Conservation (phyloP, 192 early-diverging fungal species). For the Coemansia sp. region DNA sequence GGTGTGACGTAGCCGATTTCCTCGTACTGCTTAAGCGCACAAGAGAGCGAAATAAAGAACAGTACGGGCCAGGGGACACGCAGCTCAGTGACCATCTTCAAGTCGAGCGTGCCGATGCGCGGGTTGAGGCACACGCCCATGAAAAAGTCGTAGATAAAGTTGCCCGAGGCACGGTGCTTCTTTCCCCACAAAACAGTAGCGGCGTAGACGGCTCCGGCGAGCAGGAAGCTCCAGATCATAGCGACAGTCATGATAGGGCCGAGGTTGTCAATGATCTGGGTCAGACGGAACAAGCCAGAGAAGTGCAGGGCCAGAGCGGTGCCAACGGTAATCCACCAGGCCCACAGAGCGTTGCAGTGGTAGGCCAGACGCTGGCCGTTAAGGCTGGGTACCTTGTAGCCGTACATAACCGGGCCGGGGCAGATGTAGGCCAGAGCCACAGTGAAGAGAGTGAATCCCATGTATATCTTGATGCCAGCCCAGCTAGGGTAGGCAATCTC, state of each 20-base stretch:
- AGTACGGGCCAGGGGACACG: constrained; percentile 90
- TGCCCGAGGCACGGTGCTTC: constrained; percentile 69
- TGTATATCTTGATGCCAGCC: constrained; percentile 62
- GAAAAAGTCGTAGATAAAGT: constrained; percentile 90
- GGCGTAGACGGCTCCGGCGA: constrained; percentile 45
- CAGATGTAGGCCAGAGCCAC: constrained; percentile 63
- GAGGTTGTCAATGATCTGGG: constrained; percentile 66
- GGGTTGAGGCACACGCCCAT: constrained; percentile 98
- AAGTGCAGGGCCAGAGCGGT: constrained; percentile 66
- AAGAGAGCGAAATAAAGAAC: constrained; percentile 67
- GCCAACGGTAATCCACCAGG: constrained; percentile 61
- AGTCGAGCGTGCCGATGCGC: constrained; percentile 79
- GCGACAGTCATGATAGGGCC: constrained; percentile 65
- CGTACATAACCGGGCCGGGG: constrained; percentile 69
- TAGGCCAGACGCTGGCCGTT: constrained; percentile 80
- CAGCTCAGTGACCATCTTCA: constrained; percentile 95
- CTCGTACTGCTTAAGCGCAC: constrained; percentile 81
- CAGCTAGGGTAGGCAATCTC: constrained; percentile 61
- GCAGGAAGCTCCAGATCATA: constrained; percentile 76
- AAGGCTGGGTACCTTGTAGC: constrained; percentile 70
- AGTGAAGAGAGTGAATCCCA: constrained; percentile 63
- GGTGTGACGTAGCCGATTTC: constrained; percentile 76
- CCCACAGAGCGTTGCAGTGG: constrained; percentile 82
- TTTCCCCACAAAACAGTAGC: constrained; percentile 82
- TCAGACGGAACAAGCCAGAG: constrained; percentile 62